Percentiles rank a stretch among this genome's conserved stretches.
Conservation (phyloP, 352 stramenopile genomes). For the Elongisporangium senticosum region DNA sequence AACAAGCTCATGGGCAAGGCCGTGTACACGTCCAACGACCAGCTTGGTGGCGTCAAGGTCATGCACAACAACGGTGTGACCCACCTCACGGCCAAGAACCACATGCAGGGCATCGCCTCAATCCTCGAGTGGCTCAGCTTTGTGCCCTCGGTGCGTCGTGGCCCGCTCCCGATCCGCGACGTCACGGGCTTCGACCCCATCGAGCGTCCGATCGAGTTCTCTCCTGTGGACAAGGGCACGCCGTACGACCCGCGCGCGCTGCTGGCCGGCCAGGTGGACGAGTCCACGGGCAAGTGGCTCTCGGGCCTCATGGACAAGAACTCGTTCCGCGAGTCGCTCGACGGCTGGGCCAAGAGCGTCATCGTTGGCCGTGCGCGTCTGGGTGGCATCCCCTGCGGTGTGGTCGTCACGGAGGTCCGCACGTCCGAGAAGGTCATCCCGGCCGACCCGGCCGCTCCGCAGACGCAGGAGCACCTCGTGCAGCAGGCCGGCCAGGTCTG, state of each 20-base stretch:
- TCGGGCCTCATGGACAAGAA: constrained; percentile 97
- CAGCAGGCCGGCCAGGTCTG: constrained; percentile 99
- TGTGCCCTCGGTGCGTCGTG: constrained; percentile 90
- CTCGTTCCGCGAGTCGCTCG: constrained; percentile 98
- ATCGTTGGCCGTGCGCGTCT: constrained; percentile 96
- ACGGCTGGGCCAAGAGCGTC: constrained; percentile 99
- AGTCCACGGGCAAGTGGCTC: constrained; percentile 75
- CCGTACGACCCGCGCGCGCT: constrained; percentile 96
- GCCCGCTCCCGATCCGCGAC: constrained; percentile 78
- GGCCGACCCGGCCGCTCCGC: constrained; percentile 96
- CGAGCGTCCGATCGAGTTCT: constrained; percentile 89
- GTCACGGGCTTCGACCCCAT: constrained; percentile 80
- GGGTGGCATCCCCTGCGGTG: constrained; percentile 97
- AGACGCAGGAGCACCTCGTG: constrained; percentile 95
- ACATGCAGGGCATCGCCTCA: constrained; percentile 93
- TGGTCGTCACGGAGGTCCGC: constrained; percentile 98
- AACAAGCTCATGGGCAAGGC: constrained; percentile 99
- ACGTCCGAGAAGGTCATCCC: constrained; percentile 96
- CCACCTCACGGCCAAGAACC: constrained; percentile 95
- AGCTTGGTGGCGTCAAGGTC: constrained; percentile 98
- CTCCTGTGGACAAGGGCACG: constrained; percentile 87
- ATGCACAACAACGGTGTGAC: constrained; percentile 99
- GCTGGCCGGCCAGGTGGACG: constrained; percentile 80
- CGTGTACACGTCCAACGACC: constrained; percentile 99
- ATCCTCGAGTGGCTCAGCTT: constrained; percentile 99